Conservation (phyloP, 192 early-diverging fungal species). For the Coemansia sp. region DNA sequence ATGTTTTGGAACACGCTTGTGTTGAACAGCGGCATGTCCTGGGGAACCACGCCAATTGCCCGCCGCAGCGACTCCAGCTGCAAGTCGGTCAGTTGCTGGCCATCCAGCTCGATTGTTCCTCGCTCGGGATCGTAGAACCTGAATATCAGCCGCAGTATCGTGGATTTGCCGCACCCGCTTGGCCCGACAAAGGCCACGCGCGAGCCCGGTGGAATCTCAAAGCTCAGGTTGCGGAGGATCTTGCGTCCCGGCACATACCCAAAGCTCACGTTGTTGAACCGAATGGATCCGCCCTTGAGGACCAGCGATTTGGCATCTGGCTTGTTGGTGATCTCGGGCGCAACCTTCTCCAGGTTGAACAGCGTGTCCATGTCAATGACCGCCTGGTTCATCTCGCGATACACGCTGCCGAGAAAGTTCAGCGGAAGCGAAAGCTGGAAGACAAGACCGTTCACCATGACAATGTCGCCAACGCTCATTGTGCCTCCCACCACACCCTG, state of each 20-base stretch:
- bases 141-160: constrained; percentile 82
- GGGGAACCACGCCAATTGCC: constrained; percentile 83
- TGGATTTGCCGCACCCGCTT: constrained; percentile 90
- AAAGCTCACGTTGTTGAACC: constrained; percentile 87
- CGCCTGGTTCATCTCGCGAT: constrained; percentile 92
- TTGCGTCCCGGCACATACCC: constrained; percentile 78
- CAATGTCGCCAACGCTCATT: constrained; percentile 95
- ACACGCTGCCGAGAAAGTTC: constrained; percentile 97
- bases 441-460: constrained; percentile 98
- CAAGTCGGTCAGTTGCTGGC: constrained; percentile 77
- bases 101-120: constrained; percentile 84
- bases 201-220: constrained; percentile 82
- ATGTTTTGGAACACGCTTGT: constrained; percentile 92
- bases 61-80: constrained; percentile 76
- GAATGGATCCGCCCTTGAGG: constrained; percentile 71
- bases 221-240: constrained; percentile 71
- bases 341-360: constrained; percentile 77
- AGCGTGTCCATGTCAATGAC: constrained; percentile 97
- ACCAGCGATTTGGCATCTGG: constrained; percentile 59
- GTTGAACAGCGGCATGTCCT: constrained; percentile 95
- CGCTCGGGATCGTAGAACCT: constrained; percentile 87
- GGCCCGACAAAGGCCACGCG: constrained; percentile 93
- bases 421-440: constrained; percentile 97
- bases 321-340: constrained; percentile 59
- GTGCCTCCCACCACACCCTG: constrained; percentile 76